These are phyloP conservation scores for Nyssa sinensis DNA, from an alignment of 148 eudicot genomes.

Conservation along the genomic window DNA sequence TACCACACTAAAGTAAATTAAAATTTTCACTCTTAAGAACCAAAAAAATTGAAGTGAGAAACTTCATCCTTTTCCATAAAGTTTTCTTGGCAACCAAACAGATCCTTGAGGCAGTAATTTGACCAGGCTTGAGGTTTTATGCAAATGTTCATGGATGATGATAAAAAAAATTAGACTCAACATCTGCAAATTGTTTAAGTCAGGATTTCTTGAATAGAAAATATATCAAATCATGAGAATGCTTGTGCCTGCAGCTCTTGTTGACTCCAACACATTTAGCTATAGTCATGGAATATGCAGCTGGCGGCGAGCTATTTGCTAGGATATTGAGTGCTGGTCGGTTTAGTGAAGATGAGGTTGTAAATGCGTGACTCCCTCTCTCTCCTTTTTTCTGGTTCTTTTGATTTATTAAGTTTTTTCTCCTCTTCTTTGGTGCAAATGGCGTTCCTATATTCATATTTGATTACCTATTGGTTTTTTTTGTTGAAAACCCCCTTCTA, in stretches of 20 bases:
- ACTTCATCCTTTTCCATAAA: not conserved
- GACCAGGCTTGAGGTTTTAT: not conserved
- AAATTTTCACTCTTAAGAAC: too few species aligned
- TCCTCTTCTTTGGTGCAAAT: not conserved
- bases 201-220: not conserved
- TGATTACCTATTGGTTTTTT: not conserved
- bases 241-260: slow-evolving; percentile 32
- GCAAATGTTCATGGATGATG: not conserved
- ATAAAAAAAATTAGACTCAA: not conserved
- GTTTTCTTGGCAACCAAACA: not conserved
- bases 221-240: not conserved
- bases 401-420: not conserved
- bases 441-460: not conserved
- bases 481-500: not conserved
- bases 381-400: not conserved
- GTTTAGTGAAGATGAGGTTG: slow-evolving; percentile 65
- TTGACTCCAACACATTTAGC: slow-evolving; percentile 51
- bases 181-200: not conserved
- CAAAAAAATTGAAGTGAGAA: not conserved
- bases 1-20: too few species aligned
- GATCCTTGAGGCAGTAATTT: not conserved
- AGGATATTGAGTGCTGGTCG: slow-evolving; percentile 60
- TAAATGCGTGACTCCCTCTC: not conserved
- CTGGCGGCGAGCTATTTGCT: slow-evolving; percentile 62
- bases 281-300: slow-evolving; percentile 68